These are phyloP conservation scores for Mortierella claussenii DNA, from an alignment of 192 early-diverging fungal genomes.

Conservation along the genomic window DNA sequence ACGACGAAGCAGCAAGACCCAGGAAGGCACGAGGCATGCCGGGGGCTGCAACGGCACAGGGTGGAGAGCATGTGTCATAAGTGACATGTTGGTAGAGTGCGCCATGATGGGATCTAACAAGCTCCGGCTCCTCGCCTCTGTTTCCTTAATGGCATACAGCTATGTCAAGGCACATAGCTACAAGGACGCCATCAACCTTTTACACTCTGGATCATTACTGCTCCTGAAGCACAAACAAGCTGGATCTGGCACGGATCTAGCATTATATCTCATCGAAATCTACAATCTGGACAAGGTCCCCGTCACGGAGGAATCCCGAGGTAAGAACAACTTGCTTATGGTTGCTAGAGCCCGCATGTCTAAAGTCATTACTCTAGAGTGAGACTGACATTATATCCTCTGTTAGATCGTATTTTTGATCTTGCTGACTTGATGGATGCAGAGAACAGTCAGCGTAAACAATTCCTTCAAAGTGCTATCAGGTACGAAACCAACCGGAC, in stretches of 20 bases:
- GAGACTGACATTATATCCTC: neutral
- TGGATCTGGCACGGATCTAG: conserved; percentile 86
- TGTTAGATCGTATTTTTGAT: conserved; percentile 52
- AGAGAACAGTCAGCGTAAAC: conserved; percentile 54
- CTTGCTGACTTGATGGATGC: conserved; percentile 43
- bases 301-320: conserved; percentile 75
- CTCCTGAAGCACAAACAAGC: conserved; percentile 84
- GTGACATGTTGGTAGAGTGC: too few species aligned
- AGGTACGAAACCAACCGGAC: conserved; percentile 41
- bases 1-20: too few species aligned
- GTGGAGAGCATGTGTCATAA: too few species aligned
- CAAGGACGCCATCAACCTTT: conserved; percentile 77
- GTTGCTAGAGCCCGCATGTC: too few species aligned
- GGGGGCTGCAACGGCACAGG: too few species aligned
- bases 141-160: too few species aligned
- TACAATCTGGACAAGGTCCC: conserved; percentile 74
- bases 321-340: conserved; percentile 41
- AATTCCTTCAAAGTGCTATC: conserved; percentile 64
- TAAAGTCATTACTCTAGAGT: too few species aligned
- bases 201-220: conserved; percentile 81
- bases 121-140: too few species aligned
- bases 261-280: conserved; percentile 83
- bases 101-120: too few species aligned
- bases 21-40: too few species aligned
- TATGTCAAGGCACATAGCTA: conserved; percentile 90